These are phyloP conservation scores for Ambispora gerdemannii DNA, from an alignment of 192 early-diverging fungal species.

Conservation along the genomic window DNA sequence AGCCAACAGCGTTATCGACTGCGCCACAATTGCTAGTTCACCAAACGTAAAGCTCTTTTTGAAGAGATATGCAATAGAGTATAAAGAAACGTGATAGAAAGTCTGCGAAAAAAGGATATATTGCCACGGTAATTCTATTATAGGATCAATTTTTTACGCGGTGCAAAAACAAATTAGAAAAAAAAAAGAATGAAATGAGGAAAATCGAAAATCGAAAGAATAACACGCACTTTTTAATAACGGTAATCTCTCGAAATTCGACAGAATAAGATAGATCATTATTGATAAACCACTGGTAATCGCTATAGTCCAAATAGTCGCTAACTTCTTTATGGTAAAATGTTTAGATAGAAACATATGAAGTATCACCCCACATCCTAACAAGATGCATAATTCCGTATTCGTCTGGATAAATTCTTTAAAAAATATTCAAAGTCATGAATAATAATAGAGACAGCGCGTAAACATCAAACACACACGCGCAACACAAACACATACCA, in stretches of 20 bases:
- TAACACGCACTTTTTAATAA: slow-evolving; percentile 25
- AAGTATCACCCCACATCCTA: slow-evolving; percentile 31
- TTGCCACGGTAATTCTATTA: slow-evolving; percentile 25
- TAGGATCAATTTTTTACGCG: slow-evolving; percentile 5
- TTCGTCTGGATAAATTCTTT: slow-evolving; percentile 33
- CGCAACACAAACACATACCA: slow-evolving; percentile 41
- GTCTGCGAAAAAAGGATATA: slow-evolving; percentile 32
- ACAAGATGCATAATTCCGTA: slow-evolving; percentile 38
- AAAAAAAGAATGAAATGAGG: slow-evolving; percentile 22
- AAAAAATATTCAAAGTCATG: background rate
- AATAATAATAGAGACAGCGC: background rate
- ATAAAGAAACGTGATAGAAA: slow-evolving; percentile 38
- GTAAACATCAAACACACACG: slow-evolving; percentile 35
- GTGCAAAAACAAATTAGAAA: slow-evolving; percentile 27
- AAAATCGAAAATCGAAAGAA: background rate
- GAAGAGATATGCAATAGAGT: slow-evolving; percentile 38
- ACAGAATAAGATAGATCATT: background rate
- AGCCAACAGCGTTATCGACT: slow-evolving; percentile 52
- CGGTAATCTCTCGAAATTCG: background rate
- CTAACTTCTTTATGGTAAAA: background rate
- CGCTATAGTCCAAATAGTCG: background rate
- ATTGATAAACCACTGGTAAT: slow-evolving; percentile 6
- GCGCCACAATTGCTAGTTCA: slow-evolving; percentile 60
- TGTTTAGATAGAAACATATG: slow-evolving; percentile 29
- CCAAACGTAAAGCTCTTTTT: slow-evolving; percentile 63